A percentile compares a stretch with the other conserved stretches of the same genome.
Conservation (phyloP, 805 yeast genomes). For the Torulaspora indica region DNA sequence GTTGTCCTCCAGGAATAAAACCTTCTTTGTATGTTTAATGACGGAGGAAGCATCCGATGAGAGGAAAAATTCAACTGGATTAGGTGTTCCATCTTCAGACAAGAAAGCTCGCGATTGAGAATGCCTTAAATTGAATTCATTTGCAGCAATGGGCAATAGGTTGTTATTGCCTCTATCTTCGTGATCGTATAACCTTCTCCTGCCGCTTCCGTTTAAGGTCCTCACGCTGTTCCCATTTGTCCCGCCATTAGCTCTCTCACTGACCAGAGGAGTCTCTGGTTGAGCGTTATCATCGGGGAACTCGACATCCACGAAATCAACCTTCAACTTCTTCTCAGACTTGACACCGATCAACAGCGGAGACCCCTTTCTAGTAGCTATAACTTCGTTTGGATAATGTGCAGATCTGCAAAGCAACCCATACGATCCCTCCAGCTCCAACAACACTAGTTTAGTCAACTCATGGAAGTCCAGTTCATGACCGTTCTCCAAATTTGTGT, state of each 20-base stretch:
- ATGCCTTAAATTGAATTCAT: slow-evolving; percentile 59
- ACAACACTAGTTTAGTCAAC: slow-evolving; percentile 84
- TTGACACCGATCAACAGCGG: slow-evolving; percentile 96
- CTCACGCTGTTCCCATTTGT: slow-evolving; percentile 12
- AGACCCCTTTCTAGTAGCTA: slow-evolving; percentile 97
- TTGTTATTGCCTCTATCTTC: slow-evolving; percentile 11
- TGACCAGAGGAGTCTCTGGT: slow-evolving; percentile 30
- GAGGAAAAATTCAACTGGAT: slow-evolving; percentile 91
- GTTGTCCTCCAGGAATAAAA: slow-evolving; percentile 92
- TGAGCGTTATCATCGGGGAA: slow-evolving; percentile 64
- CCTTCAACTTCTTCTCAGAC: slow-evolving; percentile 90
- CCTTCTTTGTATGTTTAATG: slow-evolving; percentile 94
- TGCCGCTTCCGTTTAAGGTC: slow-evolving; percentile 13
- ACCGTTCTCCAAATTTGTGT: slow-evolving; percentile 66
- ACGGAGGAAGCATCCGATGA: slow-evolving; percentile 98
- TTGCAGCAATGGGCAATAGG: slow-evolving; percentile 53
- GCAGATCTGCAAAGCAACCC: slow-evolving; percentile 89
- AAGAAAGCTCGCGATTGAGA: slow-evolving; percentile 96
- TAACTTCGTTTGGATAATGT: slow-evolving; percentile 92
- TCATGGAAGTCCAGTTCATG: slow-evolving; percentile 81
- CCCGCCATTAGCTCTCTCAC: slow-evolving; percentile 16
- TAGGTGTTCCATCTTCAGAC: slow-evolving; percentile 87
- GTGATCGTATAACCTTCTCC: slow-evolving; percentile 10
- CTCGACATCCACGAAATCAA: slow-evolving; percentile 97
- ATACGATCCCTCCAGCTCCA: slow-evolving; percentile 95